Percentiles rank a stretch among this genome's conserved stretches.
Evolutionary conservation across 2,329 filamentous ascomycete species (phyloP).

Genomic region (Talaromyces sp.): DNA sequence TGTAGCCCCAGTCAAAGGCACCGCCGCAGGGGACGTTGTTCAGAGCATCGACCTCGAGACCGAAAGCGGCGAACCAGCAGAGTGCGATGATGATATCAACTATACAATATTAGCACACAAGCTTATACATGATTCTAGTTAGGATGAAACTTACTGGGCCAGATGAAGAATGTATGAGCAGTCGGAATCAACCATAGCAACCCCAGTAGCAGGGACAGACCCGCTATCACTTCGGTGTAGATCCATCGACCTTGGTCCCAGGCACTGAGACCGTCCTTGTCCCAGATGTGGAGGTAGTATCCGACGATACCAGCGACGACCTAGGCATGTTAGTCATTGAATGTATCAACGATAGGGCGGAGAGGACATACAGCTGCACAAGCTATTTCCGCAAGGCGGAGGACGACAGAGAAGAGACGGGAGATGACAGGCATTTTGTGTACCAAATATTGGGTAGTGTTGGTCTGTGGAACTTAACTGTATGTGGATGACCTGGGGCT

Average conservation of each 20-base stretch:
- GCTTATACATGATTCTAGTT: too few relatives aligned
- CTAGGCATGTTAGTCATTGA: conserved; percentile 26
- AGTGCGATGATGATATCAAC: conserved; percentile 68
- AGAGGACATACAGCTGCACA: conserved; percentile 60
- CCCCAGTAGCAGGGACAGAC: conserved; percentile 65
- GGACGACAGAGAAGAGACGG: conserved; percentile 56
- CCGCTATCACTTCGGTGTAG: conserved; percentile 71
- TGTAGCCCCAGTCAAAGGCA: conserved; percentile 60
- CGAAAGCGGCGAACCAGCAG: conserved; percentile 69
- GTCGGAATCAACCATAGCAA: conserved; percentile 74
- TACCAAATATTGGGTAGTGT: neutral
- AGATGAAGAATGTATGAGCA: conserved; percentile 65
- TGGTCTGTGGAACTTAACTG: neutral
- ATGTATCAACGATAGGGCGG: conserved; percentile 25
- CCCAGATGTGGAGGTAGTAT: conserved; percentile 58
- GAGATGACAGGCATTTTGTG: conserved; percentile 51
- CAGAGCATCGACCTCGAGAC: conserved; percentile 61
- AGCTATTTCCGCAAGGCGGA: conserved; percentile 63
- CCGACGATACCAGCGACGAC: conserved; percentile 67
- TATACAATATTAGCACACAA: conserved; percentile 19
- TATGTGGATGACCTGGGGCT: neutral
- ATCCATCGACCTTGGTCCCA: conserved; percentile 67
- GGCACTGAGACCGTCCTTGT: conserved; percentile 41
- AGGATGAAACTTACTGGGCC: conserved; percentile 50
- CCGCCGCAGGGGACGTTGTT: conserved; percentile 54